Evolutionary conservation across 495 filamentous ascomycete genomes (phyloP).

Genomic region (Penicillium angulare): DNA sequence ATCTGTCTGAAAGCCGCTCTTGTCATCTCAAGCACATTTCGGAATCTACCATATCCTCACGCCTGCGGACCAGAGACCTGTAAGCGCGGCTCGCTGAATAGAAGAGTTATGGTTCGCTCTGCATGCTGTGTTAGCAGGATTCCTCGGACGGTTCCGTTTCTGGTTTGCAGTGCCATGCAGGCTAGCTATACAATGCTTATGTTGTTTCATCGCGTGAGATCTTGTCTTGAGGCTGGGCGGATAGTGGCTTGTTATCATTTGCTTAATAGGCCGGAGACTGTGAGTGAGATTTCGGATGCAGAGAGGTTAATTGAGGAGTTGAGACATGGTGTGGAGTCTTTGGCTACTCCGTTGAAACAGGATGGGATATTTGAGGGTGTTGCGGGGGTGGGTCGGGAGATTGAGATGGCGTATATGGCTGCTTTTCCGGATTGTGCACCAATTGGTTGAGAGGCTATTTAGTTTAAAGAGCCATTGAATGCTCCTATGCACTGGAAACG

Average conservation of each 20-base stretch:
- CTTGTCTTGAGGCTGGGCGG: slow-evolving; percentile 17
- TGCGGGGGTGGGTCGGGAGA: slow-evolving; percentile 20
- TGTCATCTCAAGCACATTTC: slow-evolving; percentile 40
- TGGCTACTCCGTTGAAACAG: slow-evolving; percentile 33
- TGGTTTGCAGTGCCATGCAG: slow-evolving; percentile 56
- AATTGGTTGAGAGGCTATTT: background rate
- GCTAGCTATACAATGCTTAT: slow-evolving; percentile 51
- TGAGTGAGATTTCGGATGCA: slow-evolving; percentile 31
- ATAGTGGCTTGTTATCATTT: slow-evolving; percentile 21
- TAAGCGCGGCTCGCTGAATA: background rate
- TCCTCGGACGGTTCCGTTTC: slow-evolving; percentile 48
- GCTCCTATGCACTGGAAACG: too few relatives aligned
- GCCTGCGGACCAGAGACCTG: slow-evolving; percentile 9
- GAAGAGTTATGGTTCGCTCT: background rate
- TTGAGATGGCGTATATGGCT: slow-evolving; percentile 18
- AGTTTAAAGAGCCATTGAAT: background rate
- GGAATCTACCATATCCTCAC: slow-evolving; percentile 39
- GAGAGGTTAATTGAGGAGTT: slow-evolving; percentile 42
- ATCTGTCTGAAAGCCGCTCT: slow-evolving; percentile 47
- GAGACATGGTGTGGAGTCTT: slow-evolving; percentile 41
- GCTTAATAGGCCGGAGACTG: slow-evolving; percentile 14
- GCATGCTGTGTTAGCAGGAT: slow-evolving; percentile 11
- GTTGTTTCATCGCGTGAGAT: slow-evolving; percentile 33
- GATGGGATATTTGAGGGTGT: slow-evolving; percentile 23
- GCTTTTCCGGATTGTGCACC: slow-evolving; percentile 12